Percentiles rank a stretch among this genome's conserved stretches.
These are phyloP conservation scores for Candida sp. DNA, from an alignment of 1,139 yeast species.

Conservation along the genomic window DNA sequence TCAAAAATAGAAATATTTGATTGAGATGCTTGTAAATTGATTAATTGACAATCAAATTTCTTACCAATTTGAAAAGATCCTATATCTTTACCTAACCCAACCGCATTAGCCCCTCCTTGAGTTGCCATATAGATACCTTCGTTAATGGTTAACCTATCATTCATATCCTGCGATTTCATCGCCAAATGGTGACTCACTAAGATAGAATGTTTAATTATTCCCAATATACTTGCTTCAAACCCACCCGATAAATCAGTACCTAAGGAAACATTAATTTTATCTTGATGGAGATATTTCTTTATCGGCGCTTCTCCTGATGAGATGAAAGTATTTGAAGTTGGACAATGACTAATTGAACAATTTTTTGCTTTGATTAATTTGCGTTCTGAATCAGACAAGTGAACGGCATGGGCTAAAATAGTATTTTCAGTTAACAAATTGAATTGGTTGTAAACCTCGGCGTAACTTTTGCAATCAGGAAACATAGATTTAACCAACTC, in stretches of 20 bases:
- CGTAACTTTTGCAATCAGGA: constrained; percentile 67
- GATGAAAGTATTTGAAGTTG: constrained; percentile 84
- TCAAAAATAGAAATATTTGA: constrained; percentile 73
- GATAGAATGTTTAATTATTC: constrained; percentile 73
- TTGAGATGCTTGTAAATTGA: constrained; percentile 50
- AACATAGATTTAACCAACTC: constrained; percentile 70
- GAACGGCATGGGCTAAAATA: constrained; percentile 87
- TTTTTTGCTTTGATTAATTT: constrained; percentile 48
- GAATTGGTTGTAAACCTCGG: constrained; percentile 72
- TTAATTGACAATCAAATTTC: constrained; percentile 79
- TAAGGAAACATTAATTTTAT: constrained; percentile 71
- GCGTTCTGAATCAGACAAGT: constrained; percentile 64
- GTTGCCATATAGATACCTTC: constrained; percentile 86
- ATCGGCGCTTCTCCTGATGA: constrained; percentile 92
- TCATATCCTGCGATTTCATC: constrained; percentile 40
- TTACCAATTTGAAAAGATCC: constrained; percentile 80
- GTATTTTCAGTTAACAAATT: constrained; percentile 63
- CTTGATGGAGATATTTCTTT: constrained; percentile 57
- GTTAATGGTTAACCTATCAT: constrained; percentile 51
- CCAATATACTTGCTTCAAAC: constrained; percentile 73
- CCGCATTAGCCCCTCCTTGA: constrained; percentile 83
- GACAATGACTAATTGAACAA: constrained; percentile 90
- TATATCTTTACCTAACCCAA: constrained; percentile 51
- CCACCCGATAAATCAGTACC: constrained; percentile 98
- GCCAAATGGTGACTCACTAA: constrained; percentile 83